Evolutionary conservation across 768 basidiomycete genomes (phyloP).

Genomic region (Rhizopogon roseolus): DNA sequence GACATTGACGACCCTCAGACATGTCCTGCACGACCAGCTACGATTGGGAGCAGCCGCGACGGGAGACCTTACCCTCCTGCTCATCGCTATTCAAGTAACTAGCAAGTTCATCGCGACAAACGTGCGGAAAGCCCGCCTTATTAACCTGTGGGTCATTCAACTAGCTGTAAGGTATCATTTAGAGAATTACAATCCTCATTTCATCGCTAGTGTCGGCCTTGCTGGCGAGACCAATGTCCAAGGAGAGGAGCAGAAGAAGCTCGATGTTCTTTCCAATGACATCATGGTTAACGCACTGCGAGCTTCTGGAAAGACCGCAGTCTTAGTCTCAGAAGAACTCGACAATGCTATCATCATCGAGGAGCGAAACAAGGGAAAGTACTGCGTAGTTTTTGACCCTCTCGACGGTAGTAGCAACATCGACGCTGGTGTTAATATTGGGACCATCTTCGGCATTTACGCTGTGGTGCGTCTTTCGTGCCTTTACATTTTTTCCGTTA

Average conservation of each 20-base stretch:
- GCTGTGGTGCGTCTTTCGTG: constrained; percentile 58
- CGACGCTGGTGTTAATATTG: constrained; percentile 97
- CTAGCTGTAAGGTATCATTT: not conserved
- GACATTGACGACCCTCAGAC: constrained; percentile 38
- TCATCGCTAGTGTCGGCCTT: constrained; percentile 71
- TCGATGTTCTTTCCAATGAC: constrained; percentile 96
- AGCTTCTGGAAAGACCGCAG: constrained; percentile 94
- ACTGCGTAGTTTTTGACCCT: constrained; percentile 98
- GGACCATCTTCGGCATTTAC: constrained; percentile 97
- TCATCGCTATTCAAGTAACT: constrained; percentile 93
- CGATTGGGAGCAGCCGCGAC: constrained; percentile 79
- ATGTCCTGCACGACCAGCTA: constrained; percentile 84
- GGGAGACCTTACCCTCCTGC: constrained; percentile 89
- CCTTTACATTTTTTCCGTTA: not conserved
- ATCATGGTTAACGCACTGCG: constrained; percentile 98
- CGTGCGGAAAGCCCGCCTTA: constrained; percentile 92
- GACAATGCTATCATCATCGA: constrained; percentile 92
- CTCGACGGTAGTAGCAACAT: constrained; percentile 96
- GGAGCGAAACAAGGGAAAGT: constrained; percentile 72
- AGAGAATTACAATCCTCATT: not conserved
- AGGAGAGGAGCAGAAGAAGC: constrained; percentile 99
- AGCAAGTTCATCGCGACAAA: constrained; percentile 98
- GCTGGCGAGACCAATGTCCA: constrained; percentile 96
- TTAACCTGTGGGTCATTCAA: constrained; percentile 75
- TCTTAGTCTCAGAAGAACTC: constrained; percentile 94